Percentiles rank a stretch among this genome's conserved stretches.
phyloP scores from a whole-genome alignment of 306 rosid species.

The Echinosophora koreensis region DNA sequence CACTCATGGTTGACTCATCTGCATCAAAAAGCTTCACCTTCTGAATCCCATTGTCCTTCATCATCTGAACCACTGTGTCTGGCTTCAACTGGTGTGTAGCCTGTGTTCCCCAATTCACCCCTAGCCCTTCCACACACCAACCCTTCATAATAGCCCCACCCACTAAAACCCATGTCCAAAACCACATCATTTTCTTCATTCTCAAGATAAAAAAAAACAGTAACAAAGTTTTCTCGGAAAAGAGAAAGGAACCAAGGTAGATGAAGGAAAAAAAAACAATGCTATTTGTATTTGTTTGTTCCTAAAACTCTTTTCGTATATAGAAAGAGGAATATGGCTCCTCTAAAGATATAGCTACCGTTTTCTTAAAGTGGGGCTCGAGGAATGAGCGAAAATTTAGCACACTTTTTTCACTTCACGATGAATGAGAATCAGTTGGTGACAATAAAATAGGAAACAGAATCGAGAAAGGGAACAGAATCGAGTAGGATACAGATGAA shows the following conservation, averaged over 20 bases:
- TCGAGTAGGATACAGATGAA: not conserved
- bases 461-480: not conserved
- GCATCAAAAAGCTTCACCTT: constrained; percentile 96
- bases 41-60: constrained; percentile 82
- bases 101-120: constrained; percentile 97
- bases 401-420: constrained; percentile 3
- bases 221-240: not conserved
- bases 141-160: constrained; percentile 48
- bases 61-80: constrained; percentile 74
- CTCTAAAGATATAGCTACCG: constrained; percentile 1
- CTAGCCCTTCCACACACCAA: constrained; percentile 71
- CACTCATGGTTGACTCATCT: constrained; percentile 65
- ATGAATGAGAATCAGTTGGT: constrained; percentile 1
- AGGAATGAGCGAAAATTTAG: constrained; percentile 7
- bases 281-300: not conserved
- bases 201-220: not conserved
- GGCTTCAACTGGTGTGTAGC: constrained; percentile 80
- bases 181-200: constrained; percentile 48
- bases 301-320: not conserved
- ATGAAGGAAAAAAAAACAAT: too few species aligned
- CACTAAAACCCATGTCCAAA: constrained; percentile 54
- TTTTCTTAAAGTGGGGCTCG: constrained; percentile 28
- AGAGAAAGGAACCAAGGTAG: not conserved
- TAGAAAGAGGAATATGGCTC: not conserved
- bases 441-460: not conserved